phyloP scores from a whole-genome alignment of 2,329 filamentous ascomycete genomes.

The Diaporthe sp. region DNA sequence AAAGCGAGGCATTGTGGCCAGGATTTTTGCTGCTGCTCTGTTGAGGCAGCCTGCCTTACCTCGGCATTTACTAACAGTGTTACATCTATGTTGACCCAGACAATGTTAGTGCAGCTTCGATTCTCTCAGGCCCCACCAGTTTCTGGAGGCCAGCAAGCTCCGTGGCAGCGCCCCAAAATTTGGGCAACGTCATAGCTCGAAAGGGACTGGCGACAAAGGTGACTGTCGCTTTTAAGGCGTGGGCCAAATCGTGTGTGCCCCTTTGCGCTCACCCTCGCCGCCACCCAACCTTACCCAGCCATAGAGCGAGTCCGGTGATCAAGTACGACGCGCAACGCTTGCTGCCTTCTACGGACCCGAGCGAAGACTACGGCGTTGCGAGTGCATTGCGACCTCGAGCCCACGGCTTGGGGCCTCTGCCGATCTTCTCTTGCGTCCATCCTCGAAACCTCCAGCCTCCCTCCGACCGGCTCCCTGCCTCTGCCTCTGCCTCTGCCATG shows the following conservation, averaged over 20 bases:
- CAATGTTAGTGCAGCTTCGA: not conserved
- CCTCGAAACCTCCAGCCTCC: not conserved
- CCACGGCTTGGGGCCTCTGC: slow-evolving; percentile 20
- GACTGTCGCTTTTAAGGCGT: not conserved
- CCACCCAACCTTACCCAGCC: not conserved
- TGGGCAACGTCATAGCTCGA: slow-evolving; percentile 32
- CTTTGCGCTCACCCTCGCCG: not conserved
- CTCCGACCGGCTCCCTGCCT: not conserved
- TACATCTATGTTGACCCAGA: rapidly evolving
- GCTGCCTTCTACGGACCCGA: slow-evolving; percentile 4
- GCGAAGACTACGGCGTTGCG: not conserved
- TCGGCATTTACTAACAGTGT: not conserved
- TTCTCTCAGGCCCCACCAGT: not conserved
- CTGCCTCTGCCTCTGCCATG: slow-evolving; percentile 28
- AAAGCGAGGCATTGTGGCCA: not conserved
- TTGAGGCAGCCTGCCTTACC: not conserved
- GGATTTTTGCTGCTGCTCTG: not conserved
- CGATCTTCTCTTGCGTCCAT: not conserved
- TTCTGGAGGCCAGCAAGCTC: slow-evolving; percentile 24
- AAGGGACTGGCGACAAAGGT: slow-evolving; percentile 7
- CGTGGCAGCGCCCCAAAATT: slow-evolving; percentile 1
- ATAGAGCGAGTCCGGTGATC: slow-evolving; percentile 7
- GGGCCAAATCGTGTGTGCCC: not conserved
- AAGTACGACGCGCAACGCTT: slow-evolving; percentile 18
- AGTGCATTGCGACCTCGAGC: slow-evolving; percentile 15